Conservation (phyloP, 768 basidiomycete genomes). For the Xerocomellus dryophilus region DNA sequence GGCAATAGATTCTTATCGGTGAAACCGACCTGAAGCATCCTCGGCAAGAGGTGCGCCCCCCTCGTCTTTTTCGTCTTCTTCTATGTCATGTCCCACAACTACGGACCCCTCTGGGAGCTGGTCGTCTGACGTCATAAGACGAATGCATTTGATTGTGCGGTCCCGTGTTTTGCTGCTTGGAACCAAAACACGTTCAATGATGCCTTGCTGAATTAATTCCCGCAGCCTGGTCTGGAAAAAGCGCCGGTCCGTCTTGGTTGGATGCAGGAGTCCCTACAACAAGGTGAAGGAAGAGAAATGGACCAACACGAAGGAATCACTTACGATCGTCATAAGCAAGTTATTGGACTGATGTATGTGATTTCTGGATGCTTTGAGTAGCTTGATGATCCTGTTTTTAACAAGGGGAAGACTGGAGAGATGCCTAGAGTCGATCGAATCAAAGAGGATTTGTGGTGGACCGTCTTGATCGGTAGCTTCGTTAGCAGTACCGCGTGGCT, state of each 20-base stretch:
- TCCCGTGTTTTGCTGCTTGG: conserved; percentile 52
- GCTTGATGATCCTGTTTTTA: conserved; percentile 64
- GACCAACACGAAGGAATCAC: conserved; percentile 24
- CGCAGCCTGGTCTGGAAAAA: conserved; percentile 76
- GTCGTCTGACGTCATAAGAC: conserved; percentile 49
- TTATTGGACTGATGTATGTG: conserved; percentile 71
- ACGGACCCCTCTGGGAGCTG: conserved; percentile 35
- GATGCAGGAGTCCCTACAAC: conserved; percentile 68
- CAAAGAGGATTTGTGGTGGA: conserved; percentile 47
- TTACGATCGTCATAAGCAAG: conserved; percentile 71
- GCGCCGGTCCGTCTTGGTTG: conserved; percentile 74
- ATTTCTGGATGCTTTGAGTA: conserved; percentile 69
- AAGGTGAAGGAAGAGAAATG: background rate
- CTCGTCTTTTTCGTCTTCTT: conserved; percentile 47
- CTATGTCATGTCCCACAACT: conserved; percentile 34
- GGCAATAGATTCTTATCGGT: background rate
- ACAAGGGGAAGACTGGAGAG: conserved; percentile 73
- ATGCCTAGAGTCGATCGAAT: conserved; percentile 74
- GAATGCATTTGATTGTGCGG: conserved; percentile 60
- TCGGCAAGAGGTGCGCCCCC: conserved; percentile 31
- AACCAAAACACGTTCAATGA: conserved; percentile 73
- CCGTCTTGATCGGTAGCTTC: conserved; percentile 19
- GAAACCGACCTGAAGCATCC: conserved; percentile 31
- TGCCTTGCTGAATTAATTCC: conserved; percentile 67
- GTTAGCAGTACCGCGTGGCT: conserved; percentile 14